A percentile compares a stretch with the other conserved stretches of the same genome.
Conservation (phyloP, 768 basidiomycete species). For the Tephrocybe sp. region DNA sequence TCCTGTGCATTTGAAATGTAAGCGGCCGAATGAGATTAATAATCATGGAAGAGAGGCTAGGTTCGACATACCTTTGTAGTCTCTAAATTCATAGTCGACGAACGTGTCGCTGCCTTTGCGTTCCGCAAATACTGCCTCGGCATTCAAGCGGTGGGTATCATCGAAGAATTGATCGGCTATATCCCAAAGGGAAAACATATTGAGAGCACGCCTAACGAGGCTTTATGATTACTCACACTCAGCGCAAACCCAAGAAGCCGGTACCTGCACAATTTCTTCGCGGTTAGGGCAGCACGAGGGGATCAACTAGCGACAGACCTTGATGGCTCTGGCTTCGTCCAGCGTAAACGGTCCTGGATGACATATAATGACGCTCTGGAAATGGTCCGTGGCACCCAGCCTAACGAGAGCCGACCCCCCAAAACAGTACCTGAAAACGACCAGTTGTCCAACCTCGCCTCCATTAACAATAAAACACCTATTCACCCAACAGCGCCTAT, state of each 20-base stretch:
- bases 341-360: conserved; percentile 17
- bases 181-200: background rate
- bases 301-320: background rate
- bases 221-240: conserved; percentile 11
- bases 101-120: conserved; percentile 16
- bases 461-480: too few species aligned
- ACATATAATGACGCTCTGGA: conserved; percentile 15
- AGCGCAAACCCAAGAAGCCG: conserved; percentile 19
- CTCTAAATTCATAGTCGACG: conserved; percentile 22
- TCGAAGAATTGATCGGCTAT: background rate
- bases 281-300: background rate
- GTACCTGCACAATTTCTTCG: conserved; percentile 1
- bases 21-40: background rate
- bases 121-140: conserved; percentile 17
- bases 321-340: conserved; percentile 15
- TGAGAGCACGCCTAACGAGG: background rate
- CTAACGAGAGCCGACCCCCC: conserved; percentile 14
- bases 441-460: conserved; percentile 36
- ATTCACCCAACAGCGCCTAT: conserved; percentile 40
- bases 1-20: conserved; percentile 10
- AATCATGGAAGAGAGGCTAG: background rate
- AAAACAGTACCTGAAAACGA: conserved; percentile 17
- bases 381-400: conserved; percentile 12
- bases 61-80: conserved; percentile 16
- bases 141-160: background rate